Percentiles rank a stretch among this genome's conserved stretches.
phyloP scores from a whole-genome alignment of 78 protist species.

The Isochrysis galbana region DNA sequence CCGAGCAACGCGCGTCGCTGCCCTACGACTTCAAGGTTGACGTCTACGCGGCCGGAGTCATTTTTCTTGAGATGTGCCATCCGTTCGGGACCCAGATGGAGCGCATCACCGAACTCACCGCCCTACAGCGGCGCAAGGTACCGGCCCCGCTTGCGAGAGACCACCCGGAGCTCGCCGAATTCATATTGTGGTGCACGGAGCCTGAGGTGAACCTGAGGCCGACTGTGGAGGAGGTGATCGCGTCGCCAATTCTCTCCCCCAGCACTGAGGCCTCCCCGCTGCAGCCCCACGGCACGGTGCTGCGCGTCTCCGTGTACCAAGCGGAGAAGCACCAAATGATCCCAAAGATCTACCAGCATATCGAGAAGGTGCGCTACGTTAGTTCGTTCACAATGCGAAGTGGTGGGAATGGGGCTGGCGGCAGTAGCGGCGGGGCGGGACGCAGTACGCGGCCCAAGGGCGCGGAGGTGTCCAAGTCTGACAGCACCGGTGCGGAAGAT shows the following conservation, averaged over 20 bases:
- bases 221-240: not conserved
- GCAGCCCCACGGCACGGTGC: not conserved
- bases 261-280: too few relatives aligned
- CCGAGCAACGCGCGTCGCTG: not conserved
- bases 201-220: not conserved
- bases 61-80: not conserved
- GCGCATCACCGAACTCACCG: not conserved
- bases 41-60: not conserved
- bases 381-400: not conserved
- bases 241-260: not conserved
- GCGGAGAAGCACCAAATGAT: not conserved
- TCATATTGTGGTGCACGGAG: not conserved
- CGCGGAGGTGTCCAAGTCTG: too few relatives aligned
- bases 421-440: too few relatives aligned
- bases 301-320: not conserved
- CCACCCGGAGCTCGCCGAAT: not conserved
- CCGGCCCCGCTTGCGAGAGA: not conserved
- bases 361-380: not conserved
- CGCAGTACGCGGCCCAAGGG: too few relatives aligned
- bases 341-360: not conserved
- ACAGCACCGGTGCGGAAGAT: too few relatives aligned
- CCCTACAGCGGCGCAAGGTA: not conserved
- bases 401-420: not conserved
- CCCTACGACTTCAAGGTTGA: not conserved
- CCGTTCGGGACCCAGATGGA: not conserved